Evolutionary conservation across 192 early-diverging fungal genomes (phyloP).

Genomic region (Ambispora gerdemannii): DNA sequence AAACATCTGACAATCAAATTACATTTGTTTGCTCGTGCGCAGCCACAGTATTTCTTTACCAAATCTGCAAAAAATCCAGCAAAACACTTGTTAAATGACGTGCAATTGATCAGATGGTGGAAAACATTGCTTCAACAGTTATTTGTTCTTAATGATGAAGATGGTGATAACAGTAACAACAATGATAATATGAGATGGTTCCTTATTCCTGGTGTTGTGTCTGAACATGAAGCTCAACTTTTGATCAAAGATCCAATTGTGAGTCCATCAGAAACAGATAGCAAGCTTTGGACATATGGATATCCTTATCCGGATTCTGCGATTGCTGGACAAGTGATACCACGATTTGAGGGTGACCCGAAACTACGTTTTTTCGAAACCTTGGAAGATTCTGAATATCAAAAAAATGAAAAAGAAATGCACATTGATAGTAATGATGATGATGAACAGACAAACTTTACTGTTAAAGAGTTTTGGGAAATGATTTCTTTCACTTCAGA

Average conservation of each 20-base stretch:
- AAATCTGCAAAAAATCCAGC: slow-evolving; percentile 58
- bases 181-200: slow-evolving; percentile 41
- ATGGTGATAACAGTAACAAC: neutral
- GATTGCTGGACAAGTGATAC: slow-evolving; percentile 41
- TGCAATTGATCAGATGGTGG: slow-evolving; percentile 77
- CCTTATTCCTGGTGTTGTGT: slow-evolving; percentile 55
- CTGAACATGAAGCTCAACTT: slow-evolving; percentile 35
- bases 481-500: slow-evolving; percentile 71
- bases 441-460: slow-evolving; percentile 36
- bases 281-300: slow-evolving; percentile 31
- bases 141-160: slow-evolving; percentile 14
- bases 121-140: slow-evolving; percentile 37
- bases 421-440: slow-evolving; percentile 37
- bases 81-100: slow-evolving; percentile 65
- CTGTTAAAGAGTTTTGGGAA: slow-evolving; percentile 61
- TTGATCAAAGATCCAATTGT: slow-evolving; percentile 25
- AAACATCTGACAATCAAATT: slow-evolving; percentile 26
- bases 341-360: slow-evolving; percentile 54
- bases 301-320: slow-evolving; percentile 41
- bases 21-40: slow-evolving; percentile 77
- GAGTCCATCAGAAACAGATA: neutral
- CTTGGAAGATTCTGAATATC: slow-evolving; percentile 13
- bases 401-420: slow-evolving; percentile 30
- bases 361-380: slow-evolving; percentile 46
- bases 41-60: slow-evolving; percentile 84